Percentiles rank a stretch among this genome's conserved stretches.
Conservation (phyloP, 352 stramenopile species). For the Blastocystis sp. region DNA sequence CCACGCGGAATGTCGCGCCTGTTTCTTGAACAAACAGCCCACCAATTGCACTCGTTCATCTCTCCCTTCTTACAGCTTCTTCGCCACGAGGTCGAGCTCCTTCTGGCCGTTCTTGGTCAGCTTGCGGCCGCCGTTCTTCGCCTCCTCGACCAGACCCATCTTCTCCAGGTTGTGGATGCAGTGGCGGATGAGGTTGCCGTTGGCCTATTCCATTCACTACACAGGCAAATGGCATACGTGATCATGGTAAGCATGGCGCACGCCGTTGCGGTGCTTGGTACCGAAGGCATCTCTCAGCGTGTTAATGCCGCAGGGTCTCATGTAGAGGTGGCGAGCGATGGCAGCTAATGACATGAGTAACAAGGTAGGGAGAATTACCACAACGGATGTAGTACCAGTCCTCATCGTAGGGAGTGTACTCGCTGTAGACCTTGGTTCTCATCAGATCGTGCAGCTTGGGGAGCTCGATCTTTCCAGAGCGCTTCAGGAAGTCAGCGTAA, state of each 20-base stretch:
- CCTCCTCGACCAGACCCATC: constrained; percentile 38
- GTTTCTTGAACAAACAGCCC: neutral
- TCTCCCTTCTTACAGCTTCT: constrained; percentile 37
- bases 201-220: constrained; percentile 10
- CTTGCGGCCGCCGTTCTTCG: constrained; percentile 23
- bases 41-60: constrained; percentile 11
- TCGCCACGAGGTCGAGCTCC: constrained; percentile 62
- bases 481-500: constrained; percentile 67
- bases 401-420: constrained; percentile 66
- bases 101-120: constrained; percentile 62
- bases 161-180: constrained; percentile 66
- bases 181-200: constrained; percentile 51
- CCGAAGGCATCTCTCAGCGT: constrained; percentile 41
- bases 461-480: constrained; percentile 55
- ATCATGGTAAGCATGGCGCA: constrained; percentile 55
- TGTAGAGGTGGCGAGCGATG: constrained; percentile 65
- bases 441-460: constrained; percentile 69
- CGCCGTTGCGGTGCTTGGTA: constrained; percentile 56
- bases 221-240: neutral
- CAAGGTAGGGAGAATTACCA: neutral
- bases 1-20: neutral
- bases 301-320: constrained; percentile 49
- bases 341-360: constrained; percentile 4
- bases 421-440: constrained; percentile 66
- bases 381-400: constrained; percentile 69